phyloP scores from a whole-genome alignment of 345 rosid species.

The Populus nigra region DNA sequence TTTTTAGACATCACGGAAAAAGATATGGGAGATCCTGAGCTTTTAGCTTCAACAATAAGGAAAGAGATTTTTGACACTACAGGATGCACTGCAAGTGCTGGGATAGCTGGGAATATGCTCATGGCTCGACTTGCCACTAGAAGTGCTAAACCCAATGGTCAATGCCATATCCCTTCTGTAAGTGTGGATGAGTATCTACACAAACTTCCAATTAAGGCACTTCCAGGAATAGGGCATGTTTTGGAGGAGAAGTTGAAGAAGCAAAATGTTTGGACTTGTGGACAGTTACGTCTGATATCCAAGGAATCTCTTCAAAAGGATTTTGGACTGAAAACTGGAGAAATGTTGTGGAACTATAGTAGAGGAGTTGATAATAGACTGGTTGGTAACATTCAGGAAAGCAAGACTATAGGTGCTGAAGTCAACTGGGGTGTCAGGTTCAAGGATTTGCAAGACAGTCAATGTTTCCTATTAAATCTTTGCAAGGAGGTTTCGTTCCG shows the following conservation, averaged over 20 bases:
- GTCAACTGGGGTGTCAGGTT: conserved; percentile 97
- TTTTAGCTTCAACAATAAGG: conserved; percentile 65
- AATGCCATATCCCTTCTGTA: conserved; percentile 61
- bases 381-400: conserved; percentile 79
- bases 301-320: conserved; percentile 83
- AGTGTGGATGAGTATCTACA: conserved; percentile 65
- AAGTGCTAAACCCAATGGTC: conserved; percentile 91
- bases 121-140: conserved; percentile 96
- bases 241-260: conserved; percentile 75
- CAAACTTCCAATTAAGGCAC: conserved; percentile 68
- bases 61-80: conserved; percentile 73
- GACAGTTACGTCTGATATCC: conserved; percentile 65
- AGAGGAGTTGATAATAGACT: conserved; percentile 80
- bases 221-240: conserved; percentile 88
- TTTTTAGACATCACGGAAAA: conserved; percentile 68
- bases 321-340: conserved; percentile 88
- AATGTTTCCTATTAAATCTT: conserved; percentile 62
- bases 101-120: conserved; percentile 85
- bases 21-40: conserved; percentile 50
- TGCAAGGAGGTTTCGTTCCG: conserved; percentile 92
- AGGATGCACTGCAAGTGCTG: conserved; percentile 88
- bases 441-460: conserved; percentile 62
- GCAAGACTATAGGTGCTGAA: conserved; percentile 91
- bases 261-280: conserved; percentile 62
- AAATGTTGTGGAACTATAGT: conserved; percentile 92